Evolutionary conservation across 2,329 filamentous ascomycete species (phyloP).

Genomic region (Mollisia scopiformis): DNA sequence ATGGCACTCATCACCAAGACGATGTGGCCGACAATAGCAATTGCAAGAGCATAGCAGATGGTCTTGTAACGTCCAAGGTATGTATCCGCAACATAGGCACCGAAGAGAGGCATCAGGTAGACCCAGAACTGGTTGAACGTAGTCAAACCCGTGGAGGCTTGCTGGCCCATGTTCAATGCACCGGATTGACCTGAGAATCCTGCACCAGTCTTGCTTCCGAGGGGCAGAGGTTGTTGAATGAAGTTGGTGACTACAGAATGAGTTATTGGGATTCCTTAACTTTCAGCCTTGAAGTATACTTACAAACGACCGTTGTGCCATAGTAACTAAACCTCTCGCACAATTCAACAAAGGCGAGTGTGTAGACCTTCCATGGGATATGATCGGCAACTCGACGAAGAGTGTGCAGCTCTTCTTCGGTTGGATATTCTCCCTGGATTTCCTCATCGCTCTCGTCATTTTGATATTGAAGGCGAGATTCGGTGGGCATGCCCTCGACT

Average conservation of each 20-base stretch:
- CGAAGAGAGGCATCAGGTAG: conserved; percentile 52
- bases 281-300: conserved; percentile 60
- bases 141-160: conserved; percentile 50
- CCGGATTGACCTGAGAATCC: conserved; percentile 42
- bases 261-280: conserved; percentile 55
- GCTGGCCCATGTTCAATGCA: conserved; percentile 49
- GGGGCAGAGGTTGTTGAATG: conserved; percentile 52
- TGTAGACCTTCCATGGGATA: conserved; percentile 39
- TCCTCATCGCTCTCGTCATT: neutral
- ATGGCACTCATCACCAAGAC: conserved; percentile 66
- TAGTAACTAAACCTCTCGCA: conserved; percentile 69
- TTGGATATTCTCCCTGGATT: conserved; percentile 32
- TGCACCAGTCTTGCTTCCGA: conserved; percentile 46
- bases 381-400: conserved; percentile 30
- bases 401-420: conserved; percentile 30
- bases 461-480: neutral
- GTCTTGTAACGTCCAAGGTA: conserved; percentile 69
- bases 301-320: conserved; percentile 64
- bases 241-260: conserved; percentile 54
- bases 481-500: conserved; percentile 46
- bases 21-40: conserved; percentile 65
- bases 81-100: conserved; percentile 64
- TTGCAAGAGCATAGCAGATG: conserved; percentile 46
- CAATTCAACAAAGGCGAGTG: conserved; percentile 64
- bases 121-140: conserved; percentile 55